Base-by-base conservation (phyloP, 257 asterid genomes). In the Fraxinus excelsior region DNA sequence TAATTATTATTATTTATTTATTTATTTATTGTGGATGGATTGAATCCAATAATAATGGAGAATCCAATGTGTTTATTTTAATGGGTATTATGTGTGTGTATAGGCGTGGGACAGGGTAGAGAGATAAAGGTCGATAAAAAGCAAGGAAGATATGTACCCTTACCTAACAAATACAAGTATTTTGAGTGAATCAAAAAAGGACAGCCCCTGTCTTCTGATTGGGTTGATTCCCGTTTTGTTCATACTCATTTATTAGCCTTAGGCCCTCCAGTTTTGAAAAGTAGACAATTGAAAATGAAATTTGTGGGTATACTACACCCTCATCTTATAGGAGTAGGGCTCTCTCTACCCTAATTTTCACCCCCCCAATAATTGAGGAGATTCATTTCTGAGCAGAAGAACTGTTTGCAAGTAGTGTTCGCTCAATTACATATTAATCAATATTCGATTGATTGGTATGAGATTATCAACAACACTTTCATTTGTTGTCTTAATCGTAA, bases 141-240 rank as follows among this genome's bases (percentile, higher is more conserved):
- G 25, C 29, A 65, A 72, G 80, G 73, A 73, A 74, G 74, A 78
- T 74, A 46, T 78, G 71, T 32, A 76, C 77, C 74, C 58, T 74
- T 65, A 70, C 78, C 82, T 10, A 82, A 70, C 71, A 11, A 11
- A 62, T 62, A 74, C 42, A 11, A 12, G 42, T 35, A 53, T 68
- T 32, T 60, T 67, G 64, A 42, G 21, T 4, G 74, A 42, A 25
- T 62, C 70, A 12, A 32, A 31, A 81, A 72, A 38, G 23, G 80
- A 37, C 71, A 70, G 9, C 25, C 38, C 72, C 76, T 40, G 67
- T 64, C 72, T 76, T 34, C 25, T 70, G 46, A 76, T 76, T 76
- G 72, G 75, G 66, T 25, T 44, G 28, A 46, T 76, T 80, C 67
- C 46, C 9, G 26, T 72, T 76, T 38, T 25, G 68, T 62, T 62